Evolutionary conservation across 768 basidiomycete species (phyloP), one percentile per base, ranked within the genome.

Genomic region (Boletus rubroflammeus): DNA sequence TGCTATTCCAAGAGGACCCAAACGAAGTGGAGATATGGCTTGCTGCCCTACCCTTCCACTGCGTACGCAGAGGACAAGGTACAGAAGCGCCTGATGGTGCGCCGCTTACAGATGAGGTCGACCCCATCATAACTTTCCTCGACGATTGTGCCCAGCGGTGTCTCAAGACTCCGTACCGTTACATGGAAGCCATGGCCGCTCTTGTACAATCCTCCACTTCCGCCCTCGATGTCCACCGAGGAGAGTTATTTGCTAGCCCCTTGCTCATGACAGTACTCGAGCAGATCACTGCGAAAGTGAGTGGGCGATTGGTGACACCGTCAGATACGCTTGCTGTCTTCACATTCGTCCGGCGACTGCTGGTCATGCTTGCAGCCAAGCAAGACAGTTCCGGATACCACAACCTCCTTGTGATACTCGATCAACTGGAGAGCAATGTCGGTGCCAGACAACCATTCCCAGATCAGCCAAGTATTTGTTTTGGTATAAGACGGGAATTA

Each of bases 61-160:
- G 48, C 14, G 73, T 69, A 7, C 69, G 65, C 29, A 75, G 77
- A 13, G 62, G 61, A 14, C 60, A 62, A 21, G 61, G 69, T 26
- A 70, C 75, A 1, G 67, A 76, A 54, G 70, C 80, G 2, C 81
- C 81, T 1, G 83, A 87, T 53, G 80, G 77, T 4, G 70, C 78
- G 0, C 65, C 74, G 6, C 72, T 87, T 21, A 75, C 73, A 2
- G 81, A 81, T 42, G 88, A 88, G 70, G 73, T 74, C 11, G 76
- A 78, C 6, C 75, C 76, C 40, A 80, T 86, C 26, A 72, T 88
- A 17, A 54, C 70, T 0, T 93, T 97, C 72, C 62, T 97, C 11
- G 95, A 98, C 58, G 92, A 94, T 47, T 96, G 93, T 63, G 77
- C 89, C 3, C 85, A 88, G 53, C 78, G 90, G 17, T 93, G 87